These are phyloP conservation scores for Misopates orontium DNA, from an alignment of 257 asterid genomes.

Conservation along the genomic window DNA sequence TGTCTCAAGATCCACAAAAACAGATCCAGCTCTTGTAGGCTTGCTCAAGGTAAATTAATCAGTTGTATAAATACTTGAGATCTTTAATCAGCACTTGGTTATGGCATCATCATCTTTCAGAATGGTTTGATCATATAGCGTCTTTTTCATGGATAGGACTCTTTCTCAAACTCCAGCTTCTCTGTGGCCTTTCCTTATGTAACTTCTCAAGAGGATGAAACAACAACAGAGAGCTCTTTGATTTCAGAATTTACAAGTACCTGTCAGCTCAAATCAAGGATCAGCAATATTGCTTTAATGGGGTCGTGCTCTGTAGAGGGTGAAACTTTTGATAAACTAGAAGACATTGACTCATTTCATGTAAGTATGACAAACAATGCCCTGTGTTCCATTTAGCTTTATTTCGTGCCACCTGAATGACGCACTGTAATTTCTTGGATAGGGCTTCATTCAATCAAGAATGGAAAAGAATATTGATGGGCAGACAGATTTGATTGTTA, in stretches of 20 bases:
- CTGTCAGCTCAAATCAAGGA: slow-evolving; percentile 58
- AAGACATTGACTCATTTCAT: slow-evolving; percentile 58
- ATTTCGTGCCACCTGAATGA: slow-evolving; percentile 17
- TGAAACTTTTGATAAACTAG: slow-evolving; percentile 56
- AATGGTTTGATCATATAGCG: slow-evolving; percentile 16
- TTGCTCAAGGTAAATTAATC: slow-evolving; percentile 63
- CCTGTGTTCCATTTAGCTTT: slow-evolving; percentile 9
- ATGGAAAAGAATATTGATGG: slow-evolving; percentile 46
- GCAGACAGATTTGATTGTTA: slow-evolving; percentile 58
- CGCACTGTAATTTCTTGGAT: slow-evolving; percentile 35
- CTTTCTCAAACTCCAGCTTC: slow-evolving; percentile 68
- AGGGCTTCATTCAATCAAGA: slow-evolving; percentile 73
- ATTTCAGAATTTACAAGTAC: slow-evolving; percentile 69
- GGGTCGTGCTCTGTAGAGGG: slow-evolving; percentile 73
- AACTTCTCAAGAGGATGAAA: slow-evolving; percentile 59
- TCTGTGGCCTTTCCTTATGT: slow-evolving; percentile 88
- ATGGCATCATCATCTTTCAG: slow-evolving; percentile 12
- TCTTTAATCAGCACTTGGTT: slow-evolving; percentile 3
- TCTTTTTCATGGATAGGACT: slow-evolving; percentile 53
- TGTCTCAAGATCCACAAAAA: slow-evolving; percentile 53
- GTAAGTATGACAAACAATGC: slow-evolving; percentile 44
- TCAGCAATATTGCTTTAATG: slow-evolving; percentile 55
- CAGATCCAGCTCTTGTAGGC: slow-evolving; percentile 64
- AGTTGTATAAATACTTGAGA: slow-evolving; percentile 16
- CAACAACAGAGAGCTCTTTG: slow-evolving; percentile 65